A percentile compares a stretch with the other conserved stretches of the same genome.
phyloP scores from a whole-genome alignment of 2,329 filamentous ascomycete species.

The Pestalotiopsis sp. region DNA sequence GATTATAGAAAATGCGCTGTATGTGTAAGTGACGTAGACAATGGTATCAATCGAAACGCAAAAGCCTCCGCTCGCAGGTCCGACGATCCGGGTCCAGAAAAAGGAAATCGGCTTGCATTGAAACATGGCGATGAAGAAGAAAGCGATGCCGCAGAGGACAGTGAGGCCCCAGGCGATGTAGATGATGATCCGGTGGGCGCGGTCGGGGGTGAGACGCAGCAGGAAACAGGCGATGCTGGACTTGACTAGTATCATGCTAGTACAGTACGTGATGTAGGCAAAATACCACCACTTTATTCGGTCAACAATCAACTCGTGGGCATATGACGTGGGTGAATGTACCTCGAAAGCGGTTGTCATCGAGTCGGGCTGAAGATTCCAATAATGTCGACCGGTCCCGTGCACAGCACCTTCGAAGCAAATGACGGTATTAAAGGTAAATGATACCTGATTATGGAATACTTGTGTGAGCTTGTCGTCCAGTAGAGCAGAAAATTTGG shows the following conservation, averaged over 20 bases:
- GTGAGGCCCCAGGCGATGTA: conserved; percentile 20
- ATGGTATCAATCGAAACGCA: conserved; percentile 39
- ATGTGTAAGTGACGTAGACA: conserved; percentile 44
- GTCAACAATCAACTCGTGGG: neutral
- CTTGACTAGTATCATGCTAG: conserved; percentile 25
- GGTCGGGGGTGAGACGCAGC: conserved; percentile 23
- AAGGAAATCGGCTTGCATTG: conserved; percentile 23
- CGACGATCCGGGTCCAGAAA: conserved; percentile 22
- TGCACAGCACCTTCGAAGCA: conserved; percentile 2
- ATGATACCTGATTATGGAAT: neutral
- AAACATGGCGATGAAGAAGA: conserved; percentile 28
- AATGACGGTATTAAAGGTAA: neutral
- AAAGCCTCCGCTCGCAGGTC: conserved; percentile 17
- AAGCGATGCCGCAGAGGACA: conserved; percentile 19
- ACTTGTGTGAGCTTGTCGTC: neutral
- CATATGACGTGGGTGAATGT: neutral
- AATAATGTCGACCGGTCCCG: conserved; percentile 5
- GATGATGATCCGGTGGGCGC: conserved; percentile 22
- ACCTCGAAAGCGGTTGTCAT: neutral
- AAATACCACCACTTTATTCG: conserved; percentile 23
- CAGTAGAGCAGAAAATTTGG: neutral
- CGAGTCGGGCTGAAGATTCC: neutral
- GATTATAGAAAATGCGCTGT: conserved; percentile 41
- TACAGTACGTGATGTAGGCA: conserved; percentile 24
- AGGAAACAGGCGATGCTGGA: conserved; percentile 26